Evolutionary conservation across 75 land plant genomes (phyloP), one percentile per base, ranked within the genome.

Genomic region (Sequoiadendron giganteum): DNA sequence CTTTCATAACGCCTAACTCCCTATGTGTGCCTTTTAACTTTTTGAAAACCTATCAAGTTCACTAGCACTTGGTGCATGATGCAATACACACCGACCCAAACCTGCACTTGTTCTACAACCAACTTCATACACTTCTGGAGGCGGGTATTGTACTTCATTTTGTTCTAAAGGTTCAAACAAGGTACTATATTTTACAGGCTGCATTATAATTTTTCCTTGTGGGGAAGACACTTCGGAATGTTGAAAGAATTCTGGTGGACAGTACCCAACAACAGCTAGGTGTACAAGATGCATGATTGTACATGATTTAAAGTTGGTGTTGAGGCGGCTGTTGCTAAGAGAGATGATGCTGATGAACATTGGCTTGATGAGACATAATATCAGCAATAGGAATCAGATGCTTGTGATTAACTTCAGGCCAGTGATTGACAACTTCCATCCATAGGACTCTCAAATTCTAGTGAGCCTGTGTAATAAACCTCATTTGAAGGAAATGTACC

Each of bases 401-500:
- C 14, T 73, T 73, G 28, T 65, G 28, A 49, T 54, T 85, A 54
- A 38, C 86, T 56, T 85, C 86, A 56, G 58, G 39, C 86, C 86
- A 85, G 56, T 85, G 86, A 55, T 55, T 85, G 58, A 34, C 42
- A 85, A 38, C 65, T 18, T 85, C 86, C 55, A 85, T 36, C 19
- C 65, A 34, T 85, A 14, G 86, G 86, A 34, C 86, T 85, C 30
- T 15, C 49, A 38, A 54, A 85, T 38, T 85, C 86, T 11, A 36
- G 65, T 14, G 86, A 85, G 14, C 28, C 42, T 11, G 84, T 19
- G 16, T 21, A 45, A 13, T 85, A 55, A 85, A 14, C 15, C 30
- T 85, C 86, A 25, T 85, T 85, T 14, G 86, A 45, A 13, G 86
- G 86, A 54, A 54, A 85, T n/a, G n/a, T 5, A 85, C 86, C 15